phyloP scores from a whole-genome alignment of 495 filamentous ascomycete genomes.

The Cairneyella variabilis region DNA sequence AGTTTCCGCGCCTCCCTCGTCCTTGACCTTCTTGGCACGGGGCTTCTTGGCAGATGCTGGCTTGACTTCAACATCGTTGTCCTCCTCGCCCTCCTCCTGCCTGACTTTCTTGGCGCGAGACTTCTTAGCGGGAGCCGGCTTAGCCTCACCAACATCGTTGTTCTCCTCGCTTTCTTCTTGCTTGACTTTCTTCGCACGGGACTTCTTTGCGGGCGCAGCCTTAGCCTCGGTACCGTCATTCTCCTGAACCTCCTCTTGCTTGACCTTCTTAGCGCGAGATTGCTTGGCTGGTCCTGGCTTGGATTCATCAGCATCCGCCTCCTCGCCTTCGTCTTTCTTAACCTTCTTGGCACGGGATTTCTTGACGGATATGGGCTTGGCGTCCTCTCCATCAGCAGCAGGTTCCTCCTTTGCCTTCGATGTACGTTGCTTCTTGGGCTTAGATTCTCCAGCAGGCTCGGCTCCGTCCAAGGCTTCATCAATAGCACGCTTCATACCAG shows the following conservation, averaged over 20 bases:
- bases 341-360: slow-evolving; percentile 17
- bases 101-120: slow-evolving; percentile 9
- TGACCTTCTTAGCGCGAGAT: slow-evolving; percentile 11
- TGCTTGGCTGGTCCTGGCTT: background rate
- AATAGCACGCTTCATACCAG: too few relatives aligned
- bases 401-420: slow-evolving; percentile 23
- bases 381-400: slow-evolving; percentile 11
- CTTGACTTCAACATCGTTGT: background rate
- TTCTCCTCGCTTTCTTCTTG: slow-evolving; percentile 14
- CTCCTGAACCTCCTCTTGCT: slow-evolving; percentile 1
- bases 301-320: background rate
- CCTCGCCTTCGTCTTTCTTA: slow-evolving; percentile 18
- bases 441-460: slow-evolving; percentile 6
- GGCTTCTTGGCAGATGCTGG: background rate
- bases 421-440: slow-evolving; percentile 27
- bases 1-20: background rate
- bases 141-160: slow-evolving; percentile 1
- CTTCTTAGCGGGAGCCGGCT: background rate
- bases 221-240: background rate
- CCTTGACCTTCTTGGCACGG: background rate
- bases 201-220: slow-evolving; percentile 15
- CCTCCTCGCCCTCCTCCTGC: background rate
- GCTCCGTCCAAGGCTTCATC: too few relatives aligned
- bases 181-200: slow-evolving; percentile 19
- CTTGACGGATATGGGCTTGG: slow-evolving; percentile 10